Conservation (phyloP, 2,329 filamentous ascomycete genomes). For the Calonectria fujianensis region DNA sequence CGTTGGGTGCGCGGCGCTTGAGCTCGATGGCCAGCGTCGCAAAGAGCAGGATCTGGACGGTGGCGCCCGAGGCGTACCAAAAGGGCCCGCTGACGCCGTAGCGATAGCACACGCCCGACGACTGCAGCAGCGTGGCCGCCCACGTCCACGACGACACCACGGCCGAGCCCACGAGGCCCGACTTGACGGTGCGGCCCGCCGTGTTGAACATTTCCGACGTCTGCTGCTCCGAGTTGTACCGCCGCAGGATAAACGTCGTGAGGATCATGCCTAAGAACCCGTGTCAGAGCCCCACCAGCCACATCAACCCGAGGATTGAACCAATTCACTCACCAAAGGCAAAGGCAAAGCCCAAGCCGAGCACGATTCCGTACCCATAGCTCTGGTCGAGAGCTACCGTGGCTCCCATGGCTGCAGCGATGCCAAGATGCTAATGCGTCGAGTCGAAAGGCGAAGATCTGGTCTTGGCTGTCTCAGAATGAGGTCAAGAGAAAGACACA, state of each 20-base stretch:
- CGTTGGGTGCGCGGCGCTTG: constrained; percentile 90
- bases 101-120: constrained; percentile 86
- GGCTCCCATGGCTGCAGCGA: constrained; percentile 29
- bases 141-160: constrained; percentile 97
- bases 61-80: constrained; percentile 80
- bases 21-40: constrained; percentile 93
- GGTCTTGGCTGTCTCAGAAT: background rate
- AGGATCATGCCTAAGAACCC: constrained; percentile 17
- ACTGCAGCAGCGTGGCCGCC: constrained; percentile 89
- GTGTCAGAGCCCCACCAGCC: background rate
- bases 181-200: constrained; percentile 91
- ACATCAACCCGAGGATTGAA: too few relatives aligned
- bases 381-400: constrained; percentile 70
- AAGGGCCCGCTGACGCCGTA: constrained; percentile 80
- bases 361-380: constrained; percentile 85
- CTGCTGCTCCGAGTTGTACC: constrained; percentile 80
- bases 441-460: background rate
- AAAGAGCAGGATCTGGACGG: constrained; percentile 91
- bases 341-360: constrained; percentile 84
- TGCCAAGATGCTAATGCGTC: background rate
- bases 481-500: background rate
- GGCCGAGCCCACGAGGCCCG: constrained; percentile 89
- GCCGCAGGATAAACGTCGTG: constrained; percentile 46
- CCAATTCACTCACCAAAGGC: constrained; percentile 77
- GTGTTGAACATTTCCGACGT: constrained; percentile 96